These are phyloP conservation scores for Populus nigra DNA, from an alignment of 345 rosid genomes.

Conservation along the genomic window DNA sequence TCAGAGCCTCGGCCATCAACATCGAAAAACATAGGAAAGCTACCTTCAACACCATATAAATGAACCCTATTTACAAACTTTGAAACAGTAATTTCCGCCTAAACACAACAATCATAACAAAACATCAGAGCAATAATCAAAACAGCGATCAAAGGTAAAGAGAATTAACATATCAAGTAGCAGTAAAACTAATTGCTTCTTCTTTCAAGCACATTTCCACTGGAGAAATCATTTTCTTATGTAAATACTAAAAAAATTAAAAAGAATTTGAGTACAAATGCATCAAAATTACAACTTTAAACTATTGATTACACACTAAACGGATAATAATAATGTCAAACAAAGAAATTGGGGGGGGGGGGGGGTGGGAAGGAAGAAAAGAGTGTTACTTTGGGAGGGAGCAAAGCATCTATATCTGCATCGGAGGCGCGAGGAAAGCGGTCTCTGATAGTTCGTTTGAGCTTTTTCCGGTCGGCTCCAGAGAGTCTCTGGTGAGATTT, in stretches of 20 bases:
- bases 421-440: constrained; percentile 67
- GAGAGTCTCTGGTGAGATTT: constrained; percentile 91
- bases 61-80: constrained; percentile 82
- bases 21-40: constrained; percentile 80
- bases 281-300: no score
- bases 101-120: constrained; percentile 4
- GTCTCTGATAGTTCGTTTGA: constrained; percentile 62
- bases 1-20: constrained; percentile 87
- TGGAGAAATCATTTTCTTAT: neutral
- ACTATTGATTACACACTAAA: neutral
- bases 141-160: neutral
- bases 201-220: neutral
- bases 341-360: neutral
- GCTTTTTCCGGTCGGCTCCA: constrained; percentile 91
- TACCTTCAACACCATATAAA: constrained; percentile 75
- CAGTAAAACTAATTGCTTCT: neutral
- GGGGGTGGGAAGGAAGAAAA: neutral
- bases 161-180: no score
- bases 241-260: neutral
- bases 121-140: neutral
- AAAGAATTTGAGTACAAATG: no score
- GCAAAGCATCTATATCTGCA: constrained; percentile 61
- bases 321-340: neutral
- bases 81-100: constrained; percentile 80
- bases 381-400: constrained; percentile 75